phyloP scores from a whole-genome alignment of 495 filamentous ascomycete species.

The Umbilicaria muhlenbergii region DNA sequence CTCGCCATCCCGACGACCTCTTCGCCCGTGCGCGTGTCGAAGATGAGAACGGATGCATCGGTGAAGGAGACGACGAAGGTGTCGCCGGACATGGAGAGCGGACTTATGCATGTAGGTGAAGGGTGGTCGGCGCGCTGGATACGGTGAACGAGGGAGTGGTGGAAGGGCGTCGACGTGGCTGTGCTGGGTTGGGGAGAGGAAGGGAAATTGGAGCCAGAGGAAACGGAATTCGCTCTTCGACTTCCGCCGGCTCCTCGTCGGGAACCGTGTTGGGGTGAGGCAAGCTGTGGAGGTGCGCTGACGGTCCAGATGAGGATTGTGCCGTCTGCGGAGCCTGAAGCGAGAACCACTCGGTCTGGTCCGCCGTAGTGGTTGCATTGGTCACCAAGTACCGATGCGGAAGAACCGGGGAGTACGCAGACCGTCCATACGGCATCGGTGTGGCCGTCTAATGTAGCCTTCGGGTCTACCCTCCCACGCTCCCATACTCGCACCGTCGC shows the following conservation, averaged over 20 bases:
- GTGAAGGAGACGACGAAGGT: conserved; percentile 86
- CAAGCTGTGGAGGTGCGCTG: conserved; percentile 73
- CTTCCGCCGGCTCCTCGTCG: conserved; percentile 56
- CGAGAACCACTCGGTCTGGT: conserved; percentile 74
- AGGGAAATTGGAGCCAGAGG: conserved; percentile 78
- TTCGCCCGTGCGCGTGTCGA: conserved; percentile 81
- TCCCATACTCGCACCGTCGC: conserved; percentile 91
- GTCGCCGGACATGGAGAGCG: conserved; percentile 71
- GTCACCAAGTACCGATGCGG: conserved; percentile 60
- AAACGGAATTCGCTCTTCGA: conserved; percentile 76
- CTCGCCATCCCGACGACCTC: conserved; percentile 86
- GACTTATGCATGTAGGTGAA: conserved; percentile 82
- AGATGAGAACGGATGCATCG: conserved; percentile 80
- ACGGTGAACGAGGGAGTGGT: conserved; percentile 62
- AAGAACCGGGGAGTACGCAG: conserved; percentile 78
- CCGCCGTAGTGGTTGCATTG: conserved; percentile 52
- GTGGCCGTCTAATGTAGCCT: conserved; percentile 87
- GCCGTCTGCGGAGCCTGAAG: conserved; percentile 82
- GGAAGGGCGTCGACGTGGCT: conserved; percentile 50
- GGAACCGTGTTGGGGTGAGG: conserved; percentile 60
- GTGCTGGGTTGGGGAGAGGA: conserved; percentile 78
- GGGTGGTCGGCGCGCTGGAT: conserved; percentile 57
- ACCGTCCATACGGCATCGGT: conserved; percentile 93
- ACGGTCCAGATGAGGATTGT: conserved; percentile 88
- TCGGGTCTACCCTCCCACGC: conserved; percentile 80